These are phyloP conservation scores for Mortierella hygrophila DNA, from an alignment of 192 early-diverging fungal genomes.

Conservation along the genomic window DNA sequence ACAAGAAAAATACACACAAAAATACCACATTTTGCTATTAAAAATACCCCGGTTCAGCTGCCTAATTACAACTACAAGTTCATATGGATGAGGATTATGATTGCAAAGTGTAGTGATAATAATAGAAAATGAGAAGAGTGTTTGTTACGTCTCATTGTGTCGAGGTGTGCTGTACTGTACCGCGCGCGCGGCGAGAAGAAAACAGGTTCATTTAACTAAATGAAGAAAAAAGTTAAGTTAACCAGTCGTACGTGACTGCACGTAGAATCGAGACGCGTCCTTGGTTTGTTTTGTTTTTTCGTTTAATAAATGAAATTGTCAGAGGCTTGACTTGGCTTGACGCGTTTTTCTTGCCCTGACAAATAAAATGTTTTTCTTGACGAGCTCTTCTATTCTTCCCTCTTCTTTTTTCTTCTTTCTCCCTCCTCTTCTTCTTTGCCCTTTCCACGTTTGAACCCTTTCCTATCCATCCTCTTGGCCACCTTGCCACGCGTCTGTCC, in stretches of 20 bases:
- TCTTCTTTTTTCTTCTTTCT: neutral
- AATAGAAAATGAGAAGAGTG: too few relatives aligned
- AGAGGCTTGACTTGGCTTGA: neutral
- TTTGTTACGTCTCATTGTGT: too few relatives aligned
- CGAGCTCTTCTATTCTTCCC: neutral
- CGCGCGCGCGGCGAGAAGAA: too few relatives aligned
- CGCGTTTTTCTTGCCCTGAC: slow-evolving; percentile 4
- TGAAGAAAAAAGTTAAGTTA: neutral
- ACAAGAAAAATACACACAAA: too few relatives aligned
- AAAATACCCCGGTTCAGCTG: too few relatives aligned
- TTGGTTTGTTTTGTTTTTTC: slow-evolving; percentile 8
- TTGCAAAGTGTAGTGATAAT: too few relatives aligned
- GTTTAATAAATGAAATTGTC: neutral
- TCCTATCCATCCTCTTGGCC: neutral
- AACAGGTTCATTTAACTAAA: neutral
- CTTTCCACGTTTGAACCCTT: neutral
- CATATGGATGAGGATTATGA: too few relatives aligned
- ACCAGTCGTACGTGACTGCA: neutral
- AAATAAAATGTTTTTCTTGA: neutral
- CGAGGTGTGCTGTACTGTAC: too few relatives aligned
- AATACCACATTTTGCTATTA: too few relatives aligned
- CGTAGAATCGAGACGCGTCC: slow-evolving; percentile 5
- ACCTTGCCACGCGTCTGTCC: slow-evolving; percentile 6
- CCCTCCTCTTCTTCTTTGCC: neutral
- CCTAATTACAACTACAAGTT: too few relatives aligned